Conservation (phyloP, 495 filamentous ascomycete genomes). For the Beverwykella pulmonaria region DNA sequence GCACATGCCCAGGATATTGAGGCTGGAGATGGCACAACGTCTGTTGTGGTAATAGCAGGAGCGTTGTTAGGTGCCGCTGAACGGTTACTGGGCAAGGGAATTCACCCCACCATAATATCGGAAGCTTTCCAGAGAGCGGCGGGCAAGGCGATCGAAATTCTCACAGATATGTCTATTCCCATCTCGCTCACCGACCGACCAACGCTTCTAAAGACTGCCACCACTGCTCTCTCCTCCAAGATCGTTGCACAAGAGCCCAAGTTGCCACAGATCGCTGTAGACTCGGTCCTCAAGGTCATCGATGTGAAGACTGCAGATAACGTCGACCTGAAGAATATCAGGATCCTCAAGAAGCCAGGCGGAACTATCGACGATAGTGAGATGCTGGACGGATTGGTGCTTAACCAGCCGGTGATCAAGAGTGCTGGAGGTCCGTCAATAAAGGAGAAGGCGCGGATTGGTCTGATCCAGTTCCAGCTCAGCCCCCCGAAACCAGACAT, state of each 20-base stretch:
- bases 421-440: conserved; percentile 85
- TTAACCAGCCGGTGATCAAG: conserved; percentile 93
- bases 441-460: conserved; percentile 97
- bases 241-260: conserved; percentile 96
- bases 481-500: conserved; percentile 98
- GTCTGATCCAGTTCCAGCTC: conserved; percentile 96
- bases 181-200: conserved; percentile 85
- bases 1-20: conserved; percentile 97
- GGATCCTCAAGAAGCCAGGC: conserved; percentile 96
- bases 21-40: conserved; percentile 97
- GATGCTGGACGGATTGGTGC: conserved; percentile 91
- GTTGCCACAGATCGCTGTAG: conserved; percentile 94
- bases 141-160: conserved; percentile 79
- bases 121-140: conserved; percentile 97
- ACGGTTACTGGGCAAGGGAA: conserved; percentile 81
- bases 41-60: conserved; percentile 95
- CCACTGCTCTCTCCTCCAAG: conserved; percentile 96
- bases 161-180: conserved; percentile 94
- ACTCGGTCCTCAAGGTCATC: conserved; percentile 91
- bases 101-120: conserved; percentile 96
- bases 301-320: conserved; percentile 94
- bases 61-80: conserved; percentile 93
- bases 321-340: conserved; percentile 92
- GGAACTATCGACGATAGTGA: conserved; percentile 98
- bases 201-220: conserved; percentile 92